Percentiles rank a stretch among this genome's conserved stretches.
phyloP scores from a whole-genome alignment of 78 protist genomes.

The Dictyostelium capitatum region DNA sequence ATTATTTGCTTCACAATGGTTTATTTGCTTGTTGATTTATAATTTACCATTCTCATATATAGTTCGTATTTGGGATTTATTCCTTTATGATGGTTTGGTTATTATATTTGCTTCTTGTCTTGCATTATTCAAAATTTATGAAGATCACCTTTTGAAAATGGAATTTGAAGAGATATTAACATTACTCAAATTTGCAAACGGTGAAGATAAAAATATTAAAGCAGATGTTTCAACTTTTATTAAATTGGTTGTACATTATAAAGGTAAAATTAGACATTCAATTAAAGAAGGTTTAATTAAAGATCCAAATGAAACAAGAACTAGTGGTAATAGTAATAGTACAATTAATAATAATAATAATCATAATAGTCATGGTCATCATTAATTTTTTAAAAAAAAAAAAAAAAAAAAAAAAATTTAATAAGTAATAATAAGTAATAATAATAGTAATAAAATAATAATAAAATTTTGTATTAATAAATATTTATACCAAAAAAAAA shows the following conservation, averaged over 20 bases:
- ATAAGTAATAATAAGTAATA: neutral
- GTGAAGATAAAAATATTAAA: constrained; percentile 29
- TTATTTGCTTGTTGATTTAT: constrained; percentile 71
- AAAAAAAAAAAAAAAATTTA: neutral
- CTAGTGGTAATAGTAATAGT: neutral
- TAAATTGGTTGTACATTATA: constrained; percentile 67
- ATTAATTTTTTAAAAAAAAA: neutral
- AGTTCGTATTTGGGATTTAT: constrained; percentile 88
- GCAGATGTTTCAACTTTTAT: constrained; percentile 37
- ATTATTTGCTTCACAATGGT: constrained; percentile 75
- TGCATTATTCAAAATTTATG: constrained; percentile 65
- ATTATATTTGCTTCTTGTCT: constrained; percentile 74
- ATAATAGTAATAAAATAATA: neutral
- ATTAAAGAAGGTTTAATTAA: constrained; percentile 41
- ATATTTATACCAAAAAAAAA: too few relatives aligned
- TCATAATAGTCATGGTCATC: neutral
- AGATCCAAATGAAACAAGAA: constrained; percentile 39
- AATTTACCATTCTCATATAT: constrained; percentile 82
- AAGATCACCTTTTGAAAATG: constrained; percentile 63
- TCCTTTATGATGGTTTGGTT: constrained; percentile 82
- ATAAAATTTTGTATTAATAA: too few relatives aligned
- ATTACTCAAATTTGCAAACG: constrained; percentile 46
- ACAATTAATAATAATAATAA: constrained; percentile 30
- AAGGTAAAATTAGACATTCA: constrained; percentile 54
- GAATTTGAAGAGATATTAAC: constrained; percentile 71